Conservation (phyloP, 2,329 filamentous ascomycete genomes). For the Purpureocillium lavendulum region DNA sequence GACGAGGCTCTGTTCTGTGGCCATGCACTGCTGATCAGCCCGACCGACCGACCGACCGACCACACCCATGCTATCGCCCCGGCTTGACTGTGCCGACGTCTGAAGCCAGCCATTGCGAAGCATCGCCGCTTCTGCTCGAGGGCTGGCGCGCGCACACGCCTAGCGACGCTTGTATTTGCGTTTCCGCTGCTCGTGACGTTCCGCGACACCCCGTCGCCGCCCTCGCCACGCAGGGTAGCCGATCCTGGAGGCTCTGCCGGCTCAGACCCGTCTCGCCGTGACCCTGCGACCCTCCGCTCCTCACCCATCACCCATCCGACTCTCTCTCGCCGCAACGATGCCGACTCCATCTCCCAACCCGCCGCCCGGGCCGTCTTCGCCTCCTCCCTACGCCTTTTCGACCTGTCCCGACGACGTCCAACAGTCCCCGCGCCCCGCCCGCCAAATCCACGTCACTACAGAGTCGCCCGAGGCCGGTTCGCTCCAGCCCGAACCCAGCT, state of each 20-base stretch:
- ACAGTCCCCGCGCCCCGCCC: constrained; percentile 14
- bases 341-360: constrained; percentile 37
- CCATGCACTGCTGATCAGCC: constrained; percentile 1
- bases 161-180: neutral
- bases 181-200: neutral
- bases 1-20: neutral
- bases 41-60: constrained; percentile 3
- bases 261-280: no score
- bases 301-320: no score
- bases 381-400: constrained; percentile 28
- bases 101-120: neutral
- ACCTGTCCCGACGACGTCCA: constrained; percentile 35
- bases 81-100: neutral
- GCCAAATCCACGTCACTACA: constrained; percentile 15
- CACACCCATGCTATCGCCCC: constrained; percentile 1
- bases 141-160: neutral
- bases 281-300: no score
- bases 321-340: constrained; percentile 21
- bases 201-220: no score
- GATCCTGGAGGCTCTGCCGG: no score
- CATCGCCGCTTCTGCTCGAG: neutral
- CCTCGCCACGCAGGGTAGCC: no score
- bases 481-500: constrained; percentile 12
- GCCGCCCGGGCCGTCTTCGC: constrained; percentile 26
- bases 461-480: constrained; percentile 9